Evolutionary conservation across 345 rosid genomes (phyloP).

Genomic region (Pistacia integerrima): DNA sequence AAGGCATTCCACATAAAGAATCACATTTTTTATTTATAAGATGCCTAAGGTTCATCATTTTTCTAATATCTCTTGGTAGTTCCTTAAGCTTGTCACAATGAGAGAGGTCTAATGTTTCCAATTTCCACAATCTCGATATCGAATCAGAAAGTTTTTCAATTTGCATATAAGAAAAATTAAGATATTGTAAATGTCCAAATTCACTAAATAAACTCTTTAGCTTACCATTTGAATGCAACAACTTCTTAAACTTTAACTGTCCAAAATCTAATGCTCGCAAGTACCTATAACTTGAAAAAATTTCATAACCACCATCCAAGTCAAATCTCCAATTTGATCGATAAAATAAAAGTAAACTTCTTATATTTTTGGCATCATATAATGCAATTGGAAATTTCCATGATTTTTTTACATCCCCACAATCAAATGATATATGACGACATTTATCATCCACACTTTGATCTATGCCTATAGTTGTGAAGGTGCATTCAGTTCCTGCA

Average conservation of each 20-base stretch:
- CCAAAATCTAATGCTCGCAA: slow-evolving; percentile 4
- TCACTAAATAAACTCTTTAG: not conserved
- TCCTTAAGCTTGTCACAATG: slow-evolving; percentile 5
- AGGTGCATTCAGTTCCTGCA: too few relatives aligned
- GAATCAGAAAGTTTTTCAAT: slow-evolving; percentile 9
- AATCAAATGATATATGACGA: too few relatives aligned
- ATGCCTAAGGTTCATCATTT: not conserved
- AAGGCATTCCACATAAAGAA: not conserved
- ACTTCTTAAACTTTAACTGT: not conserved
- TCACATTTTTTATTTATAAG: not conserved
- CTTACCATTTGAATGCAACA: not conserved
- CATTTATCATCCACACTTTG: too few relatives aligned
- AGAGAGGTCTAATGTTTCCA: slow-evolving; percentile 16
- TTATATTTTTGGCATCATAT: too few relatives aligned
- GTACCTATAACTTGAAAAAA: too few relatives aligned
- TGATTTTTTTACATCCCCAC: too few relatives aligned
- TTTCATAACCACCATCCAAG: too few relatives aligned
- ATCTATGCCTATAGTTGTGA: too few relatives aligned
- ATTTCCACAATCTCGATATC: not conserved
- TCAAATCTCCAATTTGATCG: too few relatives aligned
- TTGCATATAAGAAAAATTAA: slow-evolving; percentile 10
- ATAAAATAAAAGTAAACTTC: too few relatives aligned
- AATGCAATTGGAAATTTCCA: too few relatives aligned
- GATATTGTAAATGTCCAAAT: not conserved
- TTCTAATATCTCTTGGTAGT: not conserved